These are phyloP conservation scores for Alternaria dauci DNA, from an alignment of 2,329 filamentous ascomycete genomes.

Conservation along the genomic window DNA sequence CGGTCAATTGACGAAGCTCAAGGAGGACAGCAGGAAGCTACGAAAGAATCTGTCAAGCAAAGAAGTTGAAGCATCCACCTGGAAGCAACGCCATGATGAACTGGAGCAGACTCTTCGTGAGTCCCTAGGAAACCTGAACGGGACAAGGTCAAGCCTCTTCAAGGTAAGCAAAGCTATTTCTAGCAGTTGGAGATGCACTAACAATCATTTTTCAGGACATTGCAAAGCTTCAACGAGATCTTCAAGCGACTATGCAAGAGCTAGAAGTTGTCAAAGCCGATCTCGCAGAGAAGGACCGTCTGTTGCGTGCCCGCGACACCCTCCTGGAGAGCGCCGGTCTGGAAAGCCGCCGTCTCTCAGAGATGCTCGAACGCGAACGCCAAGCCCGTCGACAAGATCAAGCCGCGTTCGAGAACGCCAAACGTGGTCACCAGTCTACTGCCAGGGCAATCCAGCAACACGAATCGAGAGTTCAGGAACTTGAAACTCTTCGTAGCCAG, in stretches of 20 bases:
- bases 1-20: conserved; percentile 78
- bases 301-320: conserved; percentile 87
- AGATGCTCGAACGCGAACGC: conserved; percentile 91
- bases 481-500: conserved; percentile 79
- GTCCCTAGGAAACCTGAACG: conserved; percentile 85
- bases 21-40: conserved; percentile 84
- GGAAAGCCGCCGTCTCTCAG: conserved; percentile 82
- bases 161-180: conserved; percentile 61
- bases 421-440: conserved; percentile 86
- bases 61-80: conserved; percentile 87
- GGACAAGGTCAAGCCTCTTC: conserved; percentile 83
- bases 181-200: conserved; percentile 22
- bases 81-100: conserved; percentile 89
- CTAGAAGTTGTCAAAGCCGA: conserved; percentile 80
- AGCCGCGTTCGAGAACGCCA: conserved; percentile 84
- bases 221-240: conserved; percentile 84
- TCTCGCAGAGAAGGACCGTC: conserved; percentile 86
- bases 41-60: conserved; percentile 83
- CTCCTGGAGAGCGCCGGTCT: conserved; percentile 88
- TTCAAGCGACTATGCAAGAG: conserved; percentile 83
- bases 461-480: conserved; percentile 82
- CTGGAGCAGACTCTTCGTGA: conserved; percentile 88
- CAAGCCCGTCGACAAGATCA: conserved; percentile 85
- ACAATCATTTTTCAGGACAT: conserved; percentile 67
- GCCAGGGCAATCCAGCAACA: conserved; percentile 85